Evolutionary conservation across 768 basidiomycete genomes (phyloP), one percentile per base, ranked within the genome.

Genomic region (Rhizopogon salebrosus): DNA sequence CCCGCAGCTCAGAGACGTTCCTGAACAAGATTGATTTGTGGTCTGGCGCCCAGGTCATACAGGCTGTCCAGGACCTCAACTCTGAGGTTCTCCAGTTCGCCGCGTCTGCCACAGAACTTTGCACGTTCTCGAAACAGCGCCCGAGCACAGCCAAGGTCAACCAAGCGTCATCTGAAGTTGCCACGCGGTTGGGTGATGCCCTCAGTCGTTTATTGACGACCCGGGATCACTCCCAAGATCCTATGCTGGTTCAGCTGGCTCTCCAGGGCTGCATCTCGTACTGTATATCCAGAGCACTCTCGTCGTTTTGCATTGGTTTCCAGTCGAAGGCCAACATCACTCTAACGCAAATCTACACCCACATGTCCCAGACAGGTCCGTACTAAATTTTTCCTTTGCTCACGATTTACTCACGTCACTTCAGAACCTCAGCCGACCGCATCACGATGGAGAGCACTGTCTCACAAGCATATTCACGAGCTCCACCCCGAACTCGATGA

Each of bases 1-100:
- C 72, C 37, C 80, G 79, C 53, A 80, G 82, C 61, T 67, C 73
- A 51, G 89, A 89, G 62, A 72, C 76, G 20, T 89, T 84, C 66
- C 76, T 89, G 70, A 87, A 86, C 14, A 84, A 87, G 55, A 83
- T 80, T 29, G 88, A 90, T 66, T 61, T 66, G 27, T 87, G 83
- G 85, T 87, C 87, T 2, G 88, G 88, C 11, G 82, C 85, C 1
- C 86, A 89, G 63, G 77, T 90, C 64, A 78, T 90, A 43, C 87
- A 90, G 62, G 83, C 85, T 3, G 82, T 90, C 13, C 83, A 86
- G 57, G 88, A 90, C 60, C 76, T 90, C 65, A 90, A 90, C 63
- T 82, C 85, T 0, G 87, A 89, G 67, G 85, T 89, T 54, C 75
- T 87, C n/a, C 88, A 88, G 57, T 87, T 87, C 54, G 84, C 87